These are phyloP conservation scores for Coemansia sp. DNA, from an alignment of 192 early-diverging fungal genomes.

Conservation along the genomic window DNA sequence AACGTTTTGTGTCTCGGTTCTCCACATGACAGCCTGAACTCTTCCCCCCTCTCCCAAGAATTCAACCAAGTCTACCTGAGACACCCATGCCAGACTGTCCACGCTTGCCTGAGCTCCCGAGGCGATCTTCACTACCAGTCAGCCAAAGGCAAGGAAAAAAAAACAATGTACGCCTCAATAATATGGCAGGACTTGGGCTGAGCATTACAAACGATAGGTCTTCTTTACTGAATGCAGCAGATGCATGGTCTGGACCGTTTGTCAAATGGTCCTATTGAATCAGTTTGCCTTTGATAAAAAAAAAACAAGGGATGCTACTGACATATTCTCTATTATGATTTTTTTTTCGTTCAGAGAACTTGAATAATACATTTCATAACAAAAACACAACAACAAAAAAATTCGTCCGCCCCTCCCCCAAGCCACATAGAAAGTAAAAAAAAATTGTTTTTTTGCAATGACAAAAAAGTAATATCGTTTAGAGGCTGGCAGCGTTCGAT, in stretches of 20 bases:
- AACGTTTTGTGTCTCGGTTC: conserved; percentile 3
- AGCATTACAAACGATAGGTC: neutral
- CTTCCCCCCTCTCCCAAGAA: neutral
- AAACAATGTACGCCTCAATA: neutral
- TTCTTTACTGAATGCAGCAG: neutral
- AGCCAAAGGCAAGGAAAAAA: neutral
- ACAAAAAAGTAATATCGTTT: neutral
- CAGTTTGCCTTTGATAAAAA: neutral
- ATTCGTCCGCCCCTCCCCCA: neutral
- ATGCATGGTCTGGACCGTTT: conserved; percentile 9
- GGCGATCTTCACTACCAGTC: neutral
- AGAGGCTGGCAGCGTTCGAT: neutral
- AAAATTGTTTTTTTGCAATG: neutral
- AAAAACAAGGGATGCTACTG: neutral
- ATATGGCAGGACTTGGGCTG: neutral
- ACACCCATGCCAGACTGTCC: neutral
- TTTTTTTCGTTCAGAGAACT: neutral
- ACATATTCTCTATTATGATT: neutral
- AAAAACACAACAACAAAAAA: conserved; percentile 8
- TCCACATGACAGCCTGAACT: neutral
- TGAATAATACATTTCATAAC: conserved; percentile 7
- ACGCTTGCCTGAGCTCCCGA: neutral
- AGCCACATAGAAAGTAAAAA: neutral
- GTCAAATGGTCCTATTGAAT: neutral
- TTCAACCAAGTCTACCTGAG: neutral